Percentiles rank a stretch among this genome's conserved stretches.
Evolutionary conservation across 2,329 filamentous ascomycete genomes (phyloP).

Genomic region (Ceratocystis variospora): DNA sequence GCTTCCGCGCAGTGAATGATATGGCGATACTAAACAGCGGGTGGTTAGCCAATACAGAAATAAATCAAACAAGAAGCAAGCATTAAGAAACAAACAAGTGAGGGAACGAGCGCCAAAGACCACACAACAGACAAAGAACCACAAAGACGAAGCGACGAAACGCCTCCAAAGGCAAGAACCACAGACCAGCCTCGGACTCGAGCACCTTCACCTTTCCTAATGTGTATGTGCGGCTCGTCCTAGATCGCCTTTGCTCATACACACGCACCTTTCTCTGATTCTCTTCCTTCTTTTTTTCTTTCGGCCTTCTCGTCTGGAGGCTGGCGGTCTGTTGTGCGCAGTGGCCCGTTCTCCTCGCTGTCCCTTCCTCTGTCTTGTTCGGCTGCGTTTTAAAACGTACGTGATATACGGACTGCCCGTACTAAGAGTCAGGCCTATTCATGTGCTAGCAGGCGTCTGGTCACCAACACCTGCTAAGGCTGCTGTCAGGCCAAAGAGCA

Average conservation of each 20-base stretch:
- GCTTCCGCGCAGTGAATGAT: too few species aligned
- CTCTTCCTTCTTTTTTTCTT: not conserved
- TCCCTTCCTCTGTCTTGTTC: not conserved
- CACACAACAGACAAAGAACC: not conserved
- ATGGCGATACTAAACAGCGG: not conserved
- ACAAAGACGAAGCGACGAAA: not conserved
- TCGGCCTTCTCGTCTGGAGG: not conserved
- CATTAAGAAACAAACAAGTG: not conserved
- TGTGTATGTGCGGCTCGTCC: conserved; percentile 1
- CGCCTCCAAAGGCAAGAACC: not conserved
- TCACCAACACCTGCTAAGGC: conserved; percentile 5
- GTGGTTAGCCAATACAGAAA: not conserved
- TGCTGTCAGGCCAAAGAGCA: conserved; percentile 7
- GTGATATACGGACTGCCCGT: conserved; percentile 11
- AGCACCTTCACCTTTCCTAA: not conserved
- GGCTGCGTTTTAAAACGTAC: conserved; percentile 4
- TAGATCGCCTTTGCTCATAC: not conserved
- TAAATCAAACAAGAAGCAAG: not conserved
- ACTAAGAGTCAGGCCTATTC: conserved; percentile 4
- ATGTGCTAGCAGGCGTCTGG: not conserved
- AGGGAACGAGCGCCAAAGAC: not conserved
- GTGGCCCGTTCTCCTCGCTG: not conserved
- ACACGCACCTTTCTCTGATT: not conserved
- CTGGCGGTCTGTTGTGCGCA: not conserved
- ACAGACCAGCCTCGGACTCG: not conserved